phyloP scores from a whole-genome alignment of 2,329 filamentous ascomycete species.

The Paramyrothecium sp. region DNA sequence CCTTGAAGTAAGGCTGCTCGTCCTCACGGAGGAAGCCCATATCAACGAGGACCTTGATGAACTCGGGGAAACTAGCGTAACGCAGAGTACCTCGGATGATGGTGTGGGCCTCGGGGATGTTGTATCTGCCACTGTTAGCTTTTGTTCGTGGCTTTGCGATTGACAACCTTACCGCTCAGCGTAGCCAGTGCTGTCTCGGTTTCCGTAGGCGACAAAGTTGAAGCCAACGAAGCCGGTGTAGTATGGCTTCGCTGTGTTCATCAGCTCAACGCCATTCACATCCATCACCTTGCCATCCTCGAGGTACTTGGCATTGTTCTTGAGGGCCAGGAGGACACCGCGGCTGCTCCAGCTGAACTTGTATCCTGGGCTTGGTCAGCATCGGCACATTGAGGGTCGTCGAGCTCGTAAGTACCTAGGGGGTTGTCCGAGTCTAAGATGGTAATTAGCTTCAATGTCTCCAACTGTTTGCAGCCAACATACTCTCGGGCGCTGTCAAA shows the following conservation, averaged over 20 bases:
- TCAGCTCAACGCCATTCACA: constrained; percentile 65
- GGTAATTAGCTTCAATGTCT: constrained; percentile 42
- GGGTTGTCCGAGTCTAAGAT: constrained; percentile 76
- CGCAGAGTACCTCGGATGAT: constrained; percentile 77
- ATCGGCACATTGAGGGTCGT: too few species aligned
- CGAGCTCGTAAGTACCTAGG: constrained; percentile 42
- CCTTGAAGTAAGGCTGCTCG: constrained; percentile 60
- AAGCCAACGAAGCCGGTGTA: constrained; percentile 77
- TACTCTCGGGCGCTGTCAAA: constrained; percentile 33
- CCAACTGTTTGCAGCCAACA: background rate
- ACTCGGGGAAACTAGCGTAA: constrained; percentile 85
- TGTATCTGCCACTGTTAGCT: constrained; percentile 55
- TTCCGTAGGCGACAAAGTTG: constrained; percentile 85
- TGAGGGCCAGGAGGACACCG: constrained; percentile 82
- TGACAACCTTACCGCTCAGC: constrained; percentile 48
- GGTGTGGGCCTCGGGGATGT: constrained; percentile 87
- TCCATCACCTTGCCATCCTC: constrained; percentile 74
- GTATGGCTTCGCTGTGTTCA: constrained; percentile 84
- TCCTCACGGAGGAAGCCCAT: constrained; percentile 81
- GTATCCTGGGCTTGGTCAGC: constrained; percentile 48
- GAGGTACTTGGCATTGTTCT: constrained; percentile 83
- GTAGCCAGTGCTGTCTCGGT: constrained; percentile 87
- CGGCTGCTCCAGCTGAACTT: constrained; percentile 36
- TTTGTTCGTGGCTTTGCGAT: too few species aligned
- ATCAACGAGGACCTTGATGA: constrained; percentile 81